A percentile compares a stretch with the other conserved stretches of the same genome.
phyloP scores from a whole-genome alignment of 352 stramenopile species.

The Pythium scleroteichum region DNA sequence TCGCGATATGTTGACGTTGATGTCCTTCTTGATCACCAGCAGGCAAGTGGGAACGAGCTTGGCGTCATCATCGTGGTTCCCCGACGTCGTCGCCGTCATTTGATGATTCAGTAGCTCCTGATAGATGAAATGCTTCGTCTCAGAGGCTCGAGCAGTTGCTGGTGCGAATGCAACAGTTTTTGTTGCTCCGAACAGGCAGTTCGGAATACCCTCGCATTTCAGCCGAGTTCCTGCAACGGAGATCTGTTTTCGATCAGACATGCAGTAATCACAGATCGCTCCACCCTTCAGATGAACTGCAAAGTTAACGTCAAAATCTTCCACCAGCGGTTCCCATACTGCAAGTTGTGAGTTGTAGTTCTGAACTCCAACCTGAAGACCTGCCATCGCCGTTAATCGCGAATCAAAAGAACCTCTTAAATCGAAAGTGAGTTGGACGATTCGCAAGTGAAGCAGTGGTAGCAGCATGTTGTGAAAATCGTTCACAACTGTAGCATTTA shows the following conservation, averaged over 20 bases:
- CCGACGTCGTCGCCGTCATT: constrained; percentile 1
- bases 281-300: constrained; percentile 68
- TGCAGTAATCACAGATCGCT: constrained; percentile 77
- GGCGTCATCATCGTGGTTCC: constrained; percentile 48
- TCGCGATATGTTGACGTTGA: constrained; percentile 81
- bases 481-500: constrained; percentile 84
- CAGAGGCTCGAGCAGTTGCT: constrained; percentile 59
- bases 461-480: constrained; percentile 89
- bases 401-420: constrained; percentile 63
- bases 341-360: constrained; percentile 86
- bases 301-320: constrained; percentile 84
- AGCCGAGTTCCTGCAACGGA: constrained; percentile 55
- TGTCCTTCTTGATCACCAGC: constrained; percentile 74
- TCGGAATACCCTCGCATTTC: constrained; percentile 67
- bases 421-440: constrained; percentile 66
- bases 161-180: constrained; percentile 69
- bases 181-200: constrained; percentile 68
- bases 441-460: constrained; percentile 73
- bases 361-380: constrained; percentile 71
- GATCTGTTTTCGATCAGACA: constrained; percentile 68
- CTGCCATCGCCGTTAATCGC: constrained; percentile 61
- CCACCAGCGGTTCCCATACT: constrained; percentile 82
- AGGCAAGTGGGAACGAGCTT: constrained; percentile 67
- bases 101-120: constrained; percentile 57
- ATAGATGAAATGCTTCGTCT: constrained; percentile 86